Conservation (phyloP, 192 early-diverging fungal genomes). For the Backusella circina region DNA sequence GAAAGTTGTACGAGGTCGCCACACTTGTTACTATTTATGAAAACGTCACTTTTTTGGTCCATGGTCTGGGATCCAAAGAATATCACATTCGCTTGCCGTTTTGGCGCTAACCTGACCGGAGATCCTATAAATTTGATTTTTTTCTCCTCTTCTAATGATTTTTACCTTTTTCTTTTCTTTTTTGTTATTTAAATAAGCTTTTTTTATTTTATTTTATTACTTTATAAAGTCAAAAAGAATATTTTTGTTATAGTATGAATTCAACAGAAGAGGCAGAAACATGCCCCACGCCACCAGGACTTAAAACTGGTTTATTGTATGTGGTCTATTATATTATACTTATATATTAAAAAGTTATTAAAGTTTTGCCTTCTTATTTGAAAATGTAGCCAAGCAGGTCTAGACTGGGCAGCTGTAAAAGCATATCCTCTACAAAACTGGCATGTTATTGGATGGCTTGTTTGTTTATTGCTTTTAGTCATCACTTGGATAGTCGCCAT, state of each 20-base stretch:
- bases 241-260: not conserved
- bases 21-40: not conserved
- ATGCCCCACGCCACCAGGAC: not conserved
- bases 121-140: not conserved
- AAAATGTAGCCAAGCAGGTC: not conserved
- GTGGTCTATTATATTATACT: not conserved
- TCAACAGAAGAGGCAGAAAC: not conserved
- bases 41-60: not conserved
- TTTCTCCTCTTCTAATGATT: not conserved
- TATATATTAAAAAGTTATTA: not conserved
- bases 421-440: not conserved
- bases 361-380: not conserved
- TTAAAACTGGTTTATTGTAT: not conserved
- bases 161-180: not conserved
- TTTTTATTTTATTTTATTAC: too few species aligned
- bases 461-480: slow-evolving; percentile 11
- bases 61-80: not conserved
- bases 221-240: not conserved
- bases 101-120: slow-evolving; percentile 1
- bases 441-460: slow-evolving; percentile 33
- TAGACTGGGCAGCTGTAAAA: not conserved
- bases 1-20: not conserved
- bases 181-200: not conserved
- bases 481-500: slow-evolving; percentile 24
- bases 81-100: not conserved